Base-by-base conservation (phyloP, 495 filamentous ascomycete species). In the Neurospora terricola region DNA sequence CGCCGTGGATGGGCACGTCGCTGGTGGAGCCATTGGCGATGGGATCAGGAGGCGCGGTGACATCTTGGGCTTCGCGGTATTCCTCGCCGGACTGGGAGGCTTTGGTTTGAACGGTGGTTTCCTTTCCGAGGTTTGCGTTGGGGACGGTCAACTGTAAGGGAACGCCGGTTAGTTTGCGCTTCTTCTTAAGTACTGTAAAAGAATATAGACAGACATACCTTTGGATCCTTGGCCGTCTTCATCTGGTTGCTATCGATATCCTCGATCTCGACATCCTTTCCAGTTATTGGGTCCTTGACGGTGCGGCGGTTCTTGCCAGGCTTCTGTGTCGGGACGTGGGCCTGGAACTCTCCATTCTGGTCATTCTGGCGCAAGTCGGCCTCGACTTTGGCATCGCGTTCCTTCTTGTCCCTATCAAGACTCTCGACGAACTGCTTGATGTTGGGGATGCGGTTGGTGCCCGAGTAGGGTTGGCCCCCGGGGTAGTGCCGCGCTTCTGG, bases 1-100 rank as follows among this genome's bases (percentile, higher is more conserved):
- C 95, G 72, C 94, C 94, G 79, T 93, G 94, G 76, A 98, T 97
- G 18, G 95, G 95, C 8, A 98, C 93, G 81, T 98, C 95, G 10
- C 92, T 93, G 2, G 95, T 97, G 38, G 90, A 88, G 14, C 92
- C 91, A 71, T 89, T 84, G 11, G 88, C 90, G 34, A 97, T 82
- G 7, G 95, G 94, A 76, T 96, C 94, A 1, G 94, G 95, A 7
- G 95, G 95, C 3, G 95, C 92, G 4, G 95, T 97, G 72, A 96
- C 83, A 78, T 98, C 95, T 80, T 98, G 95, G 8, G 88, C 92
- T 71, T 91, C 76, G 73, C 90, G 91, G 81, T 98, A 98, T 74
- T 94, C 91, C 40, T 89, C 84, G 12, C 89, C 86, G 0, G 90
- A 84, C 70, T 84, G 82, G 0, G 72, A 83, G 2, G 89, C 69